phyloP scores from a whole-genome alignment of 352 stramenopile species.

The Blastocystis sp. region DNA sequence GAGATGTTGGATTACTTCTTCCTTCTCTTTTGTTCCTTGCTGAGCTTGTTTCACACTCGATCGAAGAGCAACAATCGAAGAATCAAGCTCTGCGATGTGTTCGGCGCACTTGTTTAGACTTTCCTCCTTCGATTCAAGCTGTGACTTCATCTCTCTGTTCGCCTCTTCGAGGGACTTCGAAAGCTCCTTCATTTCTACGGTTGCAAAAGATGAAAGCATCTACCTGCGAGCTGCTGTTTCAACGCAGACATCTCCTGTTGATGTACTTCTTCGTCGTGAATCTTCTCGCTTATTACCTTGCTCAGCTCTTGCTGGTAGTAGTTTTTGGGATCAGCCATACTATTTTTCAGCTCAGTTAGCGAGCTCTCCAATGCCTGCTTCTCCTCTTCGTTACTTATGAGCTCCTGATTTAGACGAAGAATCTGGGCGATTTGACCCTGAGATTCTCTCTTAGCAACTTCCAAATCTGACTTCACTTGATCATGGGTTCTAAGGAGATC shows the following conservation, averaged over 20 bases:
- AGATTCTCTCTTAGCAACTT: neutral
- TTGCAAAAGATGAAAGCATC: neutral
- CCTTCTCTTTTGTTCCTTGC: neutral
- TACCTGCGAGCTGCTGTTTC: neutral
- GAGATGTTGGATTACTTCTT: neutral
- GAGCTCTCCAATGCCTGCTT: neutral
- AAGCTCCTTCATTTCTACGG: neutral
- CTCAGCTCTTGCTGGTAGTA: constrained; percentile 18
- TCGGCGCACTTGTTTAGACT: neutral
- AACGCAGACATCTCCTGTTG: neutral
- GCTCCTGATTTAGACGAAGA: neutral
- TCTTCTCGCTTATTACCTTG: constrained; percentile 2
- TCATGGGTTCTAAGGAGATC: neutral
- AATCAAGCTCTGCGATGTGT: neutral
- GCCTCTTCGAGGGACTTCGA: neutral
- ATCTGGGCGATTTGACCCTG: neutral
- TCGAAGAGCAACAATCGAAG: neutral
- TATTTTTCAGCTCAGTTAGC: neutral
- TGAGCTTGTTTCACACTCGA: neutral
- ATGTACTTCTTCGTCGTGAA: neutral
- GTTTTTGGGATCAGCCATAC: neutral
- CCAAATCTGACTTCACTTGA: neutral
- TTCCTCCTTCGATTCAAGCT: neutral
- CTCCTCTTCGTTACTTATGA: neutral
- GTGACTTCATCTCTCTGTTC: neutral